Conservation (phyloP, 2,329 filamentous ascomycete species). For the Penicillium sp. region DNA sequence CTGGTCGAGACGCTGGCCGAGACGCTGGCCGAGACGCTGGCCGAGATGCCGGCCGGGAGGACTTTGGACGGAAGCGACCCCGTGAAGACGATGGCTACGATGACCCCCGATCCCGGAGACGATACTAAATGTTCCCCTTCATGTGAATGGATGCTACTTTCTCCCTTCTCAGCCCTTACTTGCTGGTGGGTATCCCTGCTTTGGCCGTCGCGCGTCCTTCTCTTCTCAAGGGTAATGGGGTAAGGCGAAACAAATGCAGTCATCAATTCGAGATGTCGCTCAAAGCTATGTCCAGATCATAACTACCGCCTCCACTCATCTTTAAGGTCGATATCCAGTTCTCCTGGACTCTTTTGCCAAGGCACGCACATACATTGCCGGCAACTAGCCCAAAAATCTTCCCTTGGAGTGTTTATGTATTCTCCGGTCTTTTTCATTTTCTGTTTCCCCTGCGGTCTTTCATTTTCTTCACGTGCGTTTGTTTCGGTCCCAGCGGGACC, state of each 20-base stretch:
- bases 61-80: constrained; percentile 63
- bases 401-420: constrained; percentile 19
- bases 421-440: constrained; percentile 21
- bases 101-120: constrained; percentile 64
- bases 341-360: not conserved
- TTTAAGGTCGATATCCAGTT: not conserved
- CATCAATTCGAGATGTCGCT: constrained; percentile 31
- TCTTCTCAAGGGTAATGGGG: constrained; percentile 34
- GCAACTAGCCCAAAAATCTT: constrained; percentile 1
- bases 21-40: constrained; percentile 35
- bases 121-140: constrained; percentile 50
- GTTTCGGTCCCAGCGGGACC: constrained; percentile 8
- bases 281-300: not conserved
- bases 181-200: constrained; percentile 48
- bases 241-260: constrained; percentile 31
- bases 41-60: constrained; percentile 46
- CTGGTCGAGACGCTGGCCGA: constrained; percentile 56
- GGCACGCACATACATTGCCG: constrained; percentile 6
- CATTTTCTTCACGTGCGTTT: constrained; percentile 31
- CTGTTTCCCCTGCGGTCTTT: constrained; percentile 18
- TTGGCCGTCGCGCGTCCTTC: constrained; percentile 24
- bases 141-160: constrained; percentile 12
- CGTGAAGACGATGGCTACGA: constrained; percentile 81
- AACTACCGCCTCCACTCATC: not conserved
- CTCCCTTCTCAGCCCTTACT: constrained; percentile 28